These are phyloP conservation scores for Wakefieldia striispora DNA, from an alignment of 768 basidiomycete genomes.

Conservation along the genomic window DNA sequence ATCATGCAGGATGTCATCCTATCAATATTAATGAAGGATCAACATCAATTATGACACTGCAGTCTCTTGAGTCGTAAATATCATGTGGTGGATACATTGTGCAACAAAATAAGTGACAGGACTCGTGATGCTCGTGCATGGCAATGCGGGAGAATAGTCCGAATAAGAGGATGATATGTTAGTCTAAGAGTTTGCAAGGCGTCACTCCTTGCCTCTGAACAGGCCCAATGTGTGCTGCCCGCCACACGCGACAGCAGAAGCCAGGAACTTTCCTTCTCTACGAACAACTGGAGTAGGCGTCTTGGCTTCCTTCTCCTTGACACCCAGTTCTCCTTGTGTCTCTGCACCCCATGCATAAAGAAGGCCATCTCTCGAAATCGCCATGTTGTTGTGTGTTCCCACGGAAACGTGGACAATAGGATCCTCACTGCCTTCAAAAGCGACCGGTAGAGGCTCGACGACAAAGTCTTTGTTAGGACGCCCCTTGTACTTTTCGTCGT, in stretches of 20 bases:
- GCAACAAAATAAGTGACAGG: slow-evolving; percentile 17
- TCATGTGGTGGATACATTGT: slow-evolving; percentile 14
- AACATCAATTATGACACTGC: background rate
- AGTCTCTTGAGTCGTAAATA: slow-evolving; percentile 5
- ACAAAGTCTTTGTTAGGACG: slow-evolving; percentile 57
- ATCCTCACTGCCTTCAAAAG: slow-evolving; percentile 63
- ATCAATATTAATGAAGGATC: too few species aligned
- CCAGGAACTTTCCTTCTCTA: slow-evolving; percentile 62
- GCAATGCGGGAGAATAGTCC: slow-evolving; percentile 16
- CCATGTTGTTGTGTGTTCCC: slow-evolving; percentile 74
- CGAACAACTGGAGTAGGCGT: slow-evolving; percentile 70
- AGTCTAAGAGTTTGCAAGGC: slow-evolving; percentile 7
- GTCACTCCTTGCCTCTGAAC: slow-evolving; percentile 57
- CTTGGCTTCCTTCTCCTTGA: slow-evolving; percentile 55
- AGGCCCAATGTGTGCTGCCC: slow-evolving; percentile 77
- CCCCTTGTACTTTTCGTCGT: slow-evolving; percentile 64
- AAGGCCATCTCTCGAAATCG: slow-evolving; percentile 62
- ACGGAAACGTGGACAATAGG: slow-evolving; percentile 62
- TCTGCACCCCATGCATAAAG: slow-evolving; percentile 79
- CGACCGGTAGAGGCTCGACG: slow-evolving; percentile 59
- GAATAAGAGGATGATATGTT: slow-evolving; percentile 14
- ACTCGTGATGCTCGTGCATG: slow-evolving; percentile 18
- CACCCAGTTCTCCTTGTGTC: slow-evolving; percentile 73
- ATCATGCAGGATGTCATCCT: too few species aligned
- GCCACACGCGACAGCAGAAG: slow-evolving; percentile 58